These are phyloP conservation scores for Phytophthora cryptogea DNA, from an alignment of 352 stramenopile genomes.

Conservation along the genomic window DNA sequence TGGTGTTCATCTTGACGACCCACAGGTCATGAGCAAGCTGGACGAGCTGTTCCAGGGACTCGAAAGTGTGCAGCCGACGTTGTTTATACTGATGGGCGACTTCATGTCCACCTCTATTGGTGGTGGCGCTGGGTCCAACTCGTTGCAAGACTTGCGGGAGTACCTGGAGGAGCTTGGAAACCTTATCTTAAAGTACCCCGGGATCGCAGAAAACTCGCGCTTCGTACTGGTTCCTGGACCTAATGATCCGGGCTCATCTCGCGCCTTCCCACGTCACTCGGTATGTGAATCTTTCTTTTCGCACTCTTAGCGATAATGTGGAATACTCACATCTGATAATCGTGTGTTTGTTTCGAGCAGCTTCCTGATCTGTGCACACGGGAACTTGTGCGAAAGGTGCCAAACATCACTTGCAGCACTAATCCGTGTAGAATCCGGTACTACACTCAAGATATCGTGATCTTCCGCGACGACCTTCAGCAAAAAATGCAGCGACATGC, in stretches of 20 bases:
- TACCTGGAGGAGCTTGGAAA: constrained; percentile 90
- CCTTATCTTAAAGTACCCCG: constrained; percentile 89
- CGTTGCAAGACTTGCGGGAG: constrained; percentile 82
- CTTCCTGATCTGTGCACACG: constrained; percentile 70
- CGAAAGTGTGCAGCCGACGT: constrained; percentile 65
- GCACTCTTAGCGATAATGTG: not conserved
- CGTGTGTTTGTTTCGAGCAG: constrained; percentile 27
- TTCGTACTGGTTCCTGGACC: constrained; percentile 94
- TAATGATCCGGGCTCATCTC: constrained; percentile 88
- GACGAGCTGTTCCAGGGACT: constrained; percentile 90
- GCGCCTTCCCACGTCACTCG: constrained; percentile 80
- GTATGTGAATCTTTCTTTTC: constrained; percentile 32
- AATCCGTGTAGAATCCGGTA: constrained; percentile 94
- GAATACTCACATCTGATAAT: constrained; percentile 6
- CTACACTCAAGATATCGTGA: constrained; percentile 93
- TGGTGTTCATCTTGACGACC: constrained; percentile 94
- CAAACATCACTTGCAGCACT: constrained; percentile 82
- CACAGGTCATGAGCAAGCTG: constrained; percentile 89
- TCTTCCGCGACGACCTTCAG: constrained; percentile 93
- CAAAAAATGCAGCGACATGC: constrained; percentile 91
- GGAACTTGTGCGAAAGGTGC: constrained; percentile 69
- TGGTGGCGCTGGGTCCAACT: constrained; percentile 64
- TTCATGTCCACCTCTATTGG: constrained; percentile 88
- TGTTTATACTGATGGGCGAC: constrained; percentile 96
- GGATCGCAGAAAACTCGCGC: constrained; percentile 78